Base-by-base conservation (phyloP, 2,329 filamentous ascomycete species). In the Biscogniauxia mediterranea region DNA sequence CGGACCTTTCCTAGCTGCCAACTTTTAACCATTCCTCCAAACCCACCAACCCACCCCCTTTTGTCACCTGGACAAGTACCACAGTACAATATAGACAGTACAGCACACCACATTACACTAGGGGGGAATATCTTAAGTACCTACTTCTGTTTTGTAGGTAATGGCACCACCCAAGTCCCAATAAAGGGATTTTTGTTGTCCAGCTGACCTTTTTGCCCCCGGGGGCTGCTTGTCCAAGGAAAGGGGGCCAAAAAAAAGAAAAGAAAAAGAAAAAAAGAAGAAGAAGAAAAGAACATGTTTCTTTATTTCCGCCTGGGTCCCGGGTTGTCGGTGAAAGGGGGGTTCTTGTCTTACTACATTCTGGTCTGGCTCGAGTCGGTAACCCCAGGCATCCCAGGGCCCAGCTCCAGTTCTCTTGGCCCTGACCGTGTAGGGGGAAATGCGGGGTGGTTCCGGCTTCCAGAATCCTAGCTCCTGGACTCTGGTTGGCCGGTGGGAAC, bases 401-500 rank as follows among this genome's bases (percentile, higher is more conserved):
- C 13, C 38, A 46, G 38, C 38, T 46, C 38, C 38, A 46, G 17
- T 46, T 46, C 38, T n/a, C 38, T 46, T 46, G 38, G 38, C 38
- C 38, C 38, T 46, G 38, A 46, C 13, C 28, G 38, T n/a, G 15
- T 17, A 59, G 58, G 51, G 61, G 57, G 23, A 25, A 64, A 61
- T 66, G 64, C 64, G 64, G 64, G 64, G 60, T 62, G 62, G 62
- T 66, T 42, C 62, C 64, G 61, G 49, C 54, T 61, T 61, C 55
- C 51, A 57, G 23, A 52, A 62, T 60, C 52, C 46, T 11, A 46
- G 38, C 38, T 46, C 38, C 15, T n/a, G 15, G 5, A 21, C 38
- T 58, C 42, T 58, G 50, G 38, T 56, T 46, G 38, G 26, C 23
- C 38, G 15, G 52, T 46, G 28, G 21, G 5, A 46, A 8, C 23